Evolutionary conservation across 805 yeast species (phyloP).

Genomic region (Millerago galiae): DNA sequence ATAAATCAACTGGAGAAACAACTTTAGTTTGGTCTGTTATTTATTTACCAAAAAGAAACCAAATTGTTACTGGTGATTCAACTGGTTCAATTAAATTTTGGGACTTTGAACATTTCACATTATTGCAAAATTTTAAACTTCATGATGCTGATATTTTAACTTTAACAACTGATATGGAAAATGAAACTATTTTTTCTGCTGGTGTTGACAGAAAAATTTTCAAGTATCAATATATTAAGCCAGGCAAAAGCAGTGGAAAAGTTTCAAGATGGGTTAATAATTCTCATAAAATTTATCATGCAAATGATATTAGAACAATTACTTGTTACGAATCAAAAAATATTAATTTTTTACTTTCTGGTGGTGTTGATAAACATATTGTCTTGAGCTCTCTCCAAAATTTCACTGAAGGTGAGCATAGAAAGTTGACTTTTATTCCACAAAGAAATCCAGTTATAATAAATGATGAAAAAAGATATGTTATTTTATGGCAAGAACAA

Average conservation of each 20-base stretch:
- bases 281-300: constrained; percentile 73
- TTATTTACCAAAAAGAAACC: constrained; percentile 55
- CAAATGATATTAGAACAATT: constrained; percentile 79
- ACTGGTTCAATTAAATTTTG: constrained; percentile 92
- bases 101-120: constrained; percentile 74
- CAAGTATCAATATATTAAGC: constrained; percentile 38
- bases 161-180: constrained; percentile 51
- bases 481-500: constrained; percentile 80
- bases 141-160: constrained; percentile 92
- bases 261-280: constrained; percentile 64
- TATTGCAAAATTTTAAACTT: constrained; percentile 71
- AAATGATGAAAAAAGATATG: constrained; percentile 40
- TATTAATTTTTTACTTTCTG: constrained; percentile 64
- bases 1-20: constrained; percentile 76
- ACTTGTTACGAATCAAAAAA: constrained; percentile 63
- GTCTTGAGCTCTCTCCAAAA: constrained; percentile 55
- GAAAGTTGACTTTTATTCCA: constrained; percentile 63
- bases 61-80: constrained; percentile 93
- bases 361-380: constrained; percentile 73
- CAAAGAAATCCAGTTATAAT: constrained; percentile 45
- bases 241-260: constrained; percentile 34
- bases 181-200: constrained; percentile 69
- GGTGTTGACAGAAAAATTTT: constrained; percentile 92
- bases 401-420: constrained; percentile 65
- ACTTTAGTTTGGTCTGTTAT: constrained; percentile 87